Base-by-base conservation (phyloP, 306 rosid species). In the Vigna trinervia region DNA sequence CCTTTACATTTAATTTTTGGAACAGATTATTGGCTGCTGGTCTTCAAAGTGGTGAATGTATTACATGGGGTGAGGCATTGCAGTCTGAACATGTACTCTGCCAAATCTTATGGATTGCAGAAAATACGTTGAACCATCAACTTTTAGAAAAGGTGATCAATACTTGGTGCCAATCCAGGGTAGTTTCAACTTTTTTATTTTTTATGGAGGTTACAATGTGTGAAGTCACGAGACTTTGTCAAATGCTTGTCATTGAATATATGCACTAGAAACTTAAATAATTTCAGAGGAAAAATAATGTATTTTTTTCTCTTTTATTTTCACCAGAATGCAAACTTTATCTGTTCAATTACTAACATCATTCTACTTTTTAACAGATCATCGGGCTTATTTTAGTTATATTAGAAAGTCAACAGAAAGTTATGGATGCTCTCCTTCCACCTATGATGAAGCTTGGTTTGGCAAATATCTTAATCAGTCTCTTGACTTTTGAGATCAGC, bases 131-230 rank as follows among this genome's bases (percentile, higher is more conserved):
- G 71, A 90, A 89, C 78, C 82, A 66, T 71, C 95, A 84, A 77
- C 98, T 95, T 82, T 82, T 90, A 19, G 97, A 92, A 81, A 95
- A 94, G 98, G 98, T 94, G 74, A 14, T 48, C 38, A 46, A 77
- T 30, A 74, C 23, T 56, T 8, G 46, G 46, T 19, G 51, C 53
- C 39, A 38, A 65, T 72, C 22, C 61, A 20, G 38, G 41, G 2
- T 47, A 12, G 20, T 77, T 77, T 82, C 67, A 63, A 50, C 66
- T 22, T 45, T 54, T 32, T 59, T 13, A 57, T n/a, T 56, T 41
- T 41, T 13, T 52, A 22, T 65, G 9, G 63, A 53, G 63, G 69
- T 57, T 66, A 36, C 46, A 34, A 13, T 20, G 22, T 65, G 15
- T 73, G 53, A 17, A 62, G 72, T 71, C 73, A 62, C 50, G 38